Percentiles rank a stretch among this genome's conserved stretches.
Evolutionary conservation across 106 monocot species (phyloP).

Genomic region (Dactylorhiza incarnata): DNA sequence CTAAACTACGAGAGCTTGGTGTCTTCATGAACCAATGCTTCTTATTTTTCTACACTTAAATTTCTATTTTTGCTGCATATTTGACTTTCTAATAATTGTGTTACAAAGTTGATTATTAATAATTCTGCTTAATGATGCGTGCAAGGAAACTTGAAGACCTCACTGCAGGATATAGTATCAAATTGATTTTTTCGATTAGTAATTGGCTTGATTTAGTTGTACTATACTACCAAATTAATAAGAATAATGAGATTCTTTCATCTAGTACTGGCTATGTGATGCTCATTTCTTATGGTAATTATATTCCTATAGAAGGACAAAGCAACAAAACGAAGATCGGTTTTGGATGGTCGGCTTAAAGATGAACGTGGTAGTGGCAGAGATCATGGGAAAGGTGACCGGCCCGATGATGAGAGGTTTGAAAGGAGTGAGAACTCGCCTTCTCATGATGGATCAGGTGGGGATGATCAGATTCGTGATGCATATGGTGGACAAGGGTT

Average conservation of each 20-base stretch:
- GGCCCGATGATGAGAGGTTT: constrained; percentile 39
- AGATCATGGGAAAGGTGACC: constrained; percentile 39
- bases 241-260: too few species aligned
- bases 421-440: constrained; percentile 55
- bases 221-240: neutral
- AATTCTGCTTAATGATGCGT: neutral
- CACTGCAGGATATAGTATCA: neutral
- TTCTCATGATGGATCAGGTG: constrained; percentile 32
- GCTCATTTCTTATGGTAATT: neutral
- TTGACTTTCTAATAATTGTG: neutral
- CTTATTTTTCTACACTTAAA: neutral
- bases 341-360: constrained; percentile 50
- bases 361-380: constrained; percentile 67
- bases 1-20: neutral
- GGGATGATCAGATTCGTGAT: constrained; percentile 58
- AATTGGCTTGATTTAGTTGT: neutral
- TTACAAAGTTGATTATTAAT: neutral
- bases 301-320: constrained; percentile 44
- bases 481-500: constrained; percentile 58
- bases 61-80: neutral
- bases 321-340: constrained; percentile 35
- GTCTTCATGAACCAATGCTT: neutral
- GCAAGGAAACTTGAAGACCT: neutral
- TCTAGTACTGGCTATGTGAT: neutral
- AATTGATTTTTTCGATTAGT: neutral